A percentile compares a stretch with the other conserved stretches of the same genome.
Evolutionary conservation across 2,329 filamentous ascomycete species (phyloP).

Genomic region (Cercospora brassicicola): DNA sequence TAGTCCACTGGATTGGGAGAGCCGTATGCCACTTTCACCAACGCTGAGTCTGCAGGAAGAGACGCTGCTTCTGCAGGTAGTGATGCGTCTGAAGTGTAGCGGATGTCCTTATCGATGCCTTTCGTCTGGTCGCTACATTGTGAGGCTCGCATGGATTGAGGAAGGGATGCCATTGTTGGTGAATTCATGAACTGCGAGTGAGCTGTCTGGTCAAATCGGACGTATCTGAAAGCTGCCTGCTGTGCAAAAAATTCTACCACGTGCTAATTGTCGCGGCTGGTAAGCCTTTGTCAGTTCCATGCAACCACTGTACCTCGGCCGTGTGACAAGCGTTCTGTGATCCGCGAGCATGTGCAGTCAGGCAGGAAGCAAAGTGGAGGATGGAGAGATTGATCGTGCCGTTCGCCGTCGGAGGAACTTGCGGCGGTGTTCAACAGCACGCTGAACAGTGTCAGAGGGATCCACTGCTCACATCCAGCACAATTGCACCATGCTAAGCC

Average conservation of each 20-base stretch:
- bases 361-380: not conserved
- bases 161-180: not conserved
- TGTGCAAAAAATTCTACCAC: not conserved
- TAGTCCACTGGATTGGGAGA: constrained; percentile 54
- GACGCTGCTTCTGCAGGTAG: constrained; percentile 28
- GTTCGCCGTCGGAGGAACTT: not conserved
- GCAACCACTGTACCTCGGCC: not conserved
- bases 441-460: not conserved
- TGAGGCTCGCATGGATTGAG: constrained; percentile 33
- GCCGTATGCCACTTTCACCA: constrained; percentile 49
- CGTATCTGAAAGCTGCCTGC: not conserved
- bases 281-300: not conserved
- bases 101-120: constrained; percentile 40
- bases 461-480: not conserved
- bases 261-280: not conserved
- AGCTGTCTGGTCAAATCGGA: not conserved
- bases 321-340: not conserved
- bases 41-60: constrained; percentile 38
- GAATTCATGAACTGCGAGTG: not conserved
- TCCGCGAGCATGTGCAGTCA: not conserved
- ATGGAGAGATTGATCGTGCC: not conserved
- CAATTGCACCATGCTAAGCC: not conserved
- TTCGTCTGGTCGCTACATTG: constrained; percentile 32
- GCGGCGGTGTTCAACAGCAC: not conserved
- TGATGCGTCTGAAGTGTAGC: constrained; percentile 32